Evolutionary conservation across 2,329 filamentous ascomycete genomes (phyloP).

Genomic region (Sclerotinia trifoliorum): DNA sequence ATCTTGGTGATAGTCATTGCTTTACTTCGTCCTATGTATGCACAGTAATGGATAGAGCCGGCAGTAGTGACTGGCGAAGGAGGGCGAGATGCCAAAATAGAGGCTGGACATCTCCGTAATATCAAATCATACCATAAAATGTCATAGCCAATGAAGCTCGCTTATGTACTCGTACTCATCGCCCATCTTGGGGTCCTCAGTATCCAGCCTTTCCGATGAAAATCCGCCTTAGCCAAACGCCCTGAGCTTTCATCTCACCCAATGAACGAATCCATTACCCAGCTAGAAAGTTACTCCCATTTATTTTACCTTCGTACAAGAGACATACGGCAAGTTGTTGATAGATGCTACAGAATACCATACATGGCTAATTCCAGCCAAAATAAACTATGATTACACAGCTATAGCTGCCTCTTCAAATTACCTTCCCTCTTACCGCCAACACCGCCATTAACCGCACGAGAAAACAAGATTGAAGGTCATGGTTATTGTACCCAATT

Average conservation of each 20-base stretch:
- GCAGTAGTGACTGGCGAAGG: constrained; percentile 7
- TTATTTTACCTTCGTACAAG: neutral
- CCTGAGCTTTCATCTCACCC: constrained; percentile 7
- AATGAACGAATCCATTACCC: neutral
- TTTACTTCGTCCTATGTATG: neutral
- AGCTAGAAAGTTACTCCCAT: neutral
- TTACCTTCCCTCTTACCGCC: constrained; percentile 10
- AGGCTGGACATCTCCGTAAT: constrained; percentile 7
- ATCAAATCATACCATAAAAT: constrained; percentile 1
- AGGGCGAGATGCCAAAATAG: constrained; percentile 16
- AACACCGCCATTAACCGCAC: constrained; percentile 7
- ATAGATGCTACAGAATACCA: constrained; percentile 6
- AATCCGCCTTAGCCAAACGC: constrained; percentile 19
- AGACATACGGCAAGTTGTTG: constrained; percentile 4
- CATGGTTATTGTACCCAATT: neutral
- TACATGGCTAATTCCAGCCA: neutral
- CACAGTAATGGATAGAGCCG: constrained; percentile 13
- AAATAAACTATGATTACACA: neutral
- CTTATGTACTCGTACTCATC: constrained; percentile 5
- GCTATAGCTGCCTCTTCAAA: constrained; percentile 2
- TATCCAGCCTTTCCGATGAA: constrained; percentile 8
- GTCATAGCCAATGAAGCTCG: constrained; percentile 8
- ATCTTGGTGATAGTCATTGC: constrained; percentile 13
- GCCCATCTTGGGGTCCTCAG: neutral
- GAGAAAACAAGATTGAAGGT: constrained; percentile 13